phyloP scores from a whole-genome alignment of 176 grass and related monocot species.

The Oropetium thomaeum region DNA sequence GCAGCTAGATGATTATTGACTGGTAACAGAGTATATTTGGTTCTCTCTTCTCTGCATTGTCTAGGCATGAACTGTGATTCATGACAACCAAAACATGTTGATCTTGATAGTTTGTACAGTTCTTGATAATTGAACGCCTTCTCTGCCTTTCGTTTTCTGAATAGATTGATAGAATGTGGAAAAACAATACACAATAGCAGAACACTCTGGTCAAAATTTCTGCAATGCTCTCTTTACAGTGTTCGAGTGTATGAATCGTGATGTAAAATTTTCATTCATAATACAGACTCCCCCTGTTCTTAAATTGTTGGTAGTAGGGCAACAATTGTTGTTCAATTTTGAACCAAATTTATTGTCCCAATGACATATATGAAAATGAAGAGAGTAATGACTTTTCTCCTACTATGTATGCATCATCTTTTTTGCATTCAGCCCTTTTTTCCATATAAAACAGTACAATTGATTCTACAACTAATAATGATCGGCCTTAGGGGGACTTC shows the following conservation, averaged over 20 bases:
- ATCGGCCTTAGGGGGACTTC: neutral
- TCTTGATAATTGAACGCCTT: neutral
- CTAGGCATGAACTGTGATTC: neutral
- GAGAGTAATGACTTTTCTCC: neutral
- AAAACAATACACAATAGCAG: neutral
- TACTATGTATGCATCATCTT: neutral
- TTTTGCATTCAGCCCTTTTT: neutral
- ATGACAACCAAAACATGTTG: slow-evolving; percentile 7
- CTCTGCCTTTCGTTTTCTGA: neutral
- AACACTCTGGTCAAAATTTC: neutral
- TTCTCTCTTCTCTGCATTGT: neutral
- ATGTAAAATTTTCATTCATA: neutral
- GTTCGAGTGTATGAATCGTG: neutral
- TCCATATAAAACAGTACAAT: neutral
- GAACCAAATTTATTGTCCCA: no score
- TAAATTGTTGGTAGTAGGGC: no score
- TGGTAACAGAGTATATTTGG: neutral
- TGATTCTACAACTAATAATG: neutral
- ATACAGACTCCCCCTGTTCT: no score
- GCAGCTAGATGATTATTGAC: neutral
- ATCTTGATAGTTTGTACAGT: neutral
- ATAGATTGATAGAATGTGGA: neutral
- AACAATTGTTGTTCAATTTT: no score
- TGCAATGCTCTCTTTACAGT: neutral
- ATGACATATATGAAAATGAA: no score